Conservation (phyloP, 1,139 yeast species). For the Chernovozyma sophiae-reginae region DNA sequence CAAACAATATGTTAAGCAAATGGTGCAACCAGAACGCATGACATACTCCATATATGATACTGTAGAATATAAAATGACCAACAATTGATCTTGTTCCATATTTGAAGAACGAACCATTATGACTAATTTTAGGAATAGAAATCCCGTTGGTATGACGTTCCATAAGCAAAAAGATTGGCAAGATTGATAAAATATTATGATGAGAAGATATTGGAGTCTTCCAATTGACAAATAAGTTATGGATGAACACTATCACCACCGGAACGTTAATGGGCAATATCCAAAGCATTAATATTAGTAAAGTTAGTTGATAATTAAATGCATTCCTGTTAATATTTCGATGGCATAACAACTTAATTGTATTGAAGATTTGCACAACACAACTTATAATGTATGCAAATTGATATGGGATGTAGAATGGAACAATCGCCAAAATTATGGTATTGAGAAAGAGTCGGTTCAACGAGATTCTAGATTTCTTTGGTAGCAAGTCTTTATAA, state of each 20-base stretch:
- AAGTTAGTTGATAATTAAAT: constrained; percentile 50
- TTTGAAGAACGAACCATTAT: constrained; percentile 13
- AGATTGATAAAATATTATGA: constrained; percentile 63
- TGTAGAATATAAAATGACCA: constrained; percentile 48
- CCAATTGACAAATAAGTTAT: constrained; percentile 67
- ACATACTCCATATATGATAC: constrained; percentile 61
- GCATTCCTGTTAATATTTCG: constrained; percentile 14
- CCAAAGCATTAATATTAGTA: constrained; percentile 61
- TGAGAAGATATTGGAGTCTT: constrained; percentile 73
- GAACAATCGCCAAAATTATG: constrained; percentile 26
- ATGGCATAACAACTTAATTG: constrained; percentile 24
- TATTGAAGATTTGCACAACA: constrained; percentile 47
- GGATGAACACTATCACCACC: constrained; percentile 63
- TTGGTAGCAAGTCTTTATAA: not conserved
- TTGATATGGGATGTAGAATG: constrained; percentile 73
- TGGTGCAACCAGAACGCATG: constrained; percentile 72
- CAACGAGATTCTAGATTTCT: constrained; percentile 3
- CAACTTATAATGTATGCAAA: constrained; percentile 63
- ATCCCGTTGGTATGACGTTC: constrained; percentile 30
- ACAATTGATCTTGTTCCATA: constrained; percentile 26
- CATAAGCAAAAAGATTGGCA: constrained; percentile 55
- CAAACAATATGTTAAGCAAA: constrained; percentile 52
- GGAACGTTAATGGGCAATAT: constrained; percentile 67
- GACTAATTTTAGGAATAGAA: constrained; percentile 13
- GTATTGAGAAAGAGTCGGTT: constrained; percentile 11